Conservation (phyloP, 257 asterid species). For the Petunia secreta region DNA sequence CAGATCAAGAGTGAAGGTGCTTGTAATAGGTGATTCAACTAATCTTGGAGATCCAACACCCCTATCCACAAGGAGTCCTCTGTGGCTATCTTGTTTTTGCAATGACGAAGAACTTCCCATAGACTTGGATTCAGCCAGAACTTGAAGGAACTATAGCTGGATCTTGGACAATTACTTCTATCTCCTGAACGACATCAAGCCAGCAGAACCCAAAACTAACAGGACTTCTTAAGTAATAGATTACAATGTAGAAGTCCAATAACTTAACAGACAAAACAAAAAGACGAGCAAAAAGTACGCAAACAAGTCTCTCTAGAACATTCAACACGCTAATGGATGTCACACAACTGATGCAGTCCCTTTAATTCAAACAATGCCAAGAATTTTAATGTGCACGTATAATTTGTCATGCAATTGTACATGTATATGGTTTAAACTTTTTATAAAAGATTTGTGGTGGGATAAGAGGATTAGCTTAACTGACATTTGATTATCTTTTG, state of each 20-base stretch:
- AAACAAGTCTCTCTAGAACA: too few relatives aligned
- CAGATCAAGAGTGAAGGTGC: conserved; percentile 56
- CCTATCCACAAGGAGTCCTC: conserved; percentile 93
- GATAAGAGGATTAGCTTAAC: neutral
- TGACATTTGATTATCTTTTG: neutral
- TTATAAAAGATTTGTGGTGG: neutral
- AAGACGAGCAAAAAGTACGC: too few relatives aligned
- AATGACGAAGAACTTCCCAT: conserved; percentile 62
- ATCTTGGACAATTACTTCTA: conserved; percentile 69
- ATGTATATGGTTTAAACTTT: neutral
- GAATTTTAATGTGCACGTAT: neutral
- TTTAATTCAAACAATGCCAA: too few relatives aligned
- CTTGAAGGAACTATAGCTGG: conserved; percentile 47
- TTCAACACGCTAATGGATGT: too few relatives aligned
- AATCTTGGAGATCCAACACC: conserved; percentile 98
- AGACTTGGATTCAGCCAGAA: conserved; percentile 70
- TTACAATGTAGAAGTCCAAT: neutral
- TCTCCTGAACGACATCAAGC: conserved; percentile 48
- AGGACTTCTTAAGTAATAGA: neutral
- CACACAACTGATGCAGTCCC: too few relatives aligned
- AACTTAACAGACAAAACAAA: too few relatives aligned
- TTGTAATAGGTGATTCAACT: conserved; percentile 69
- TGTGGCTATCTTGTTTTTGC: conserved; percentile 86
- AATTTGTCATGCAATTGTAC: neutral
- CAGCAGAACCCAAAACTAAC: neutral